Evolutionary conservation across 108 stramenopile genomes (phyloP).

Genomic region (Ochromonas danica): DNA sequence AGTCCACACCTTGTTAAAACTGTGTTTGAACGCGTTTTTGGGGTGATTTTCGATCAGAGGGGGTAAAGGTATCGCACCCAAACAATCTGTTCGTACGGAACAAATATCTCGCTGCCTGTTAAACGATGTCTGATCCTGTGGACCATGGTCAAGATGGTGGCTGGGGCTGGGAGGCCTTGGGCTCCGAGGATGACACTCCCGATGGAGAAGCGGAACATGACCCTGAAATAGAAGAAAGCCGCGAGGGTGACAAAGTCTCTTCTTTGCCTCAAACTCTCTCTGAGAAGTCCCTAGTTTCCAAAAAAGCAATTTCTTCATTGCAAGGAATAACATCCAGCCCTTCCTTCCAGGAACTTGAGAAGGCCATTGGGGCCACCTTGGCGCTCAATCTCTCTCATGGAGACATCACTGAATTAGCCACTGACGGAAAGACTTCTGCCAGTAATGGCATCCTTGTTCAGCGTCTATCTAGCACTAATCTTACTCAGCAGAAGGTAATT

Average conservation of each 20-base stretch:
- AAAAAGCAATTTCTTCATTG: neutral
- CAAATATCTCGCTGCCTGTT: no score
- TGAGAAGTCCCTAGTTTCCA: neutral
- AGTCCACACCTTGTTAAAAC: no score
- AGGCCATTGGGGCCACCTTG: slow-evolving; percentile 24
- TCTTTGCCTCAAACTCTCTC: neutral
- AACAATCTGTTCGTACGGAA: no score
- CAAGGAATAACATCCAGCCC: slow-evolving; percentile 26
- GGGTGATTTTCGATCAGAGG: no score
- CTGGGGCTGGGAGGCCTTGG: neutral
- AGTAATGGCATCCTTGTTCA: neutral
- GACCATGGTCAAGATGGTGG: no score
- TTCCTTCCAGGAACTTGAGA: slow-evolving; percentile 28
- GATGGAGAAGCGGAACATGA: neutral
- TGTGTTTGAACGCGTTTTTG: no score
- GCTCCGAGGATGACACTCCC: neutral
- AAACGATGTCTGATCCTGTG: no score
- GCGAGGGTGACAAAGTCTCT: neutral
- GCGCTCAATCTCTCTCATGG: neutral
- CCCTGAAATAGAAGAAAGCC: neutral
- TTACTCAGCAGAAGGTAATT: neutral
- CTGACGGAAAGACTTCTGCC: neutral
- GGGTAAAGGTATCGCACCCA: no score
- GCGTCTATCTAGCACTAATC: slow-evolving; percentile 1
- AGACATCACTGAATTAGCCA: no score